These are phyloP conservation scores for Tulasnella sp. DNA, from an alignment of 768 basidiomycete genomes.

Conservation along the genomic window DNA sequence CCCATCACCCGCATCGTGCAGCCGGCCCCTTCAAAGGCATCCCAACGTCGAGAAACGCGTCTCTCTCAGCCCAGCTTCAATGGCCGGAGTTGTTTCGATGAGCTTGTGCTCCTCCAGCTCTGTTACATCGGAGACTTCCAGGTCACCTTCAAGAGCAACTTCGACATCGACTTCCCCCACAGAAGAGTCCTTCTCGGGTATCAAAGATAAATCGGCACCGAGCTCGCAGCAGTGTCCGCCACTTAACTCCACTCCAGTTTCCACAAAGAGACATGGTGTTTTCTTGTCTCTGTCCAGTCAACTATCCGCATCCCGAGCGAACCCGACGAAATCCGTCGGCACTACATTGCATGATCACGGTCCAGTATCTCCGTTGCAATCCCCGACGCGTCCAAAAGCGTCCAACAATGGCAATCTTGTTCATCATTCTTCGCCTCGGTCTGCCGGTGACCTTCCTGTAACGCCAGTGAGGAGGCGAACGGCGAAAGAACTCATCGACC, in stretches of 20 bases:
- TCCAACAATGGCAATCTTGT: not conserved
- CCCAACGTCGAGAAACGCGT: constrained; percentile 21
- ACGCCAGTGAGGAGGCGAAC: constrained; percentile 29
- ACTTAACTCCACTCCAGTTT: not conserved
- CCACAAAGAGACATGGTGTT: constrained; percentile 20
- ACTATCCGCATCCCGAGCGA: not conserved
- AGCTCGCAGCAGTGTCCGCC: not conserved
- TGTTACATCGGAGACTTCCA: not conserved
- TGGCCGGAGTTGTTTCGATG: not conserved
- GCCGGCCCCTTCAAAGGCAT: not conserved
- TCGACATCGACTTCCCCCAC: not conserved
- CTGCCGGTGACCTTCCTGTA: constrained; percentile 7
- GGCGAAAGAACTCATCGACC: constrained; percentile 32
- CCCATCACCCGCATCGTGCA: not conserved
- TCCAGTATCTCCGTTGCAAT: constrained; percentile 20
- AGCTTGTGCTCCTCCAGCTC: not conserved
- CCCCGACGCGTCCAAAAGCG: not conserved
- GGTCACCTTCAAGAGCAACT: constrained; percentile 1
- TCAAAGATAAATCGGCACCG: not conserved
- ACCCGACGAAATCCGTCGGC: not conserved
- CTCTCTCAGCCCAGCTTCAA: not conserved
- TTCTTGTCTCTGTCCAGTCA: constrained; percentile 15
- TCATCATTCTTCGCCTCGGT: not conserved
- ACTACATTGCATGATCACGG: constrained; percentile 17
- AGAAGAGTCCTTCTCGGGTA: not conserved